Conservation (phyloP, 2,329 filamentous ascomycete species). For the Colletotrichum sp. region DNA sequence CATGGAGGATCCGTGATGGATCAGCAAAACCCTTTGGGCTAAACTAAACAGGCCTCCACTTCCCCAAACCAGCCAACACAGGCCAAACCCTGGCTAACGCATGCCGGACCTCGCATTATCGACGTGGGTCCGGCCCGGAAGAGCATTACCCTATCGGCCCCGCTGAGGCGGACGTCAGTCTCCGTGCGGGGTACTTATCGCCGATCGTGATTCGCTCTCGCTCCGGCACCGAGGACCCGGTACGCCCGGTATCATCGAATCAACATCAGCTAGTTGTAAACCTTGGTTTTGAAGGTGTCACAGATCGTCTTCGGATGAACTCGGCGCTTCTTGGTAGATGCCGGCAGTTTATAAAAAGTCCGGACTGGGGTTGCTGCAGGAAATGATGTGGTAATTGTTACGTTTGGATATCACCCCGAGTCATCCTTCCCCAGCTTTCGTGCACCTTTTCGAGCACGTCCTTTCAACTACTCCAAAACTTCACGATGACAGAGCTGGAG, state of each 20-base stretch:
- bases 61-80: neutral
- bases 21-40: neutral
- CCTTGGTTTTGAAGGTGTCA: neutral
- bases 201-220: neutral
- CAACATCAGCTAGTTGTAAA: neutral
- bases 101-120: neutral
- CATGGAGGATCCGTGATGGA: neutral
- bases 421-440: neutral
- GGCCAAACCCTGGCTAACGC: neutral
- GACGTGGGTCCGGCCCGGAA: neutral
- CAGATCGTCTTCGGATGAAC: neutral
- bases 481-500: neutral
- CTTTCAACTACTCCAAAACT: fast-evolving
- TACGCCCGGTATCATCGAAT: neutral
- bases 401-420: neutral
- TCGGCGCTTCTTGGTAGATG: neutral
- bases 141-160: slow-evolving; percentile 11
- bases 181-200: slow-evolving; percentile 1
- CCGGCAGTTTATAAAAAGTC: neutral
- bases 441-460: neutral
- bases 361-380: neutral
- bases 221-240: neutral
- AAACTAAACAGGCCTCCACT: neutral
- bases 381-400: neutral
- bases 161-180: neutral